Evolutionary conservation across 1,284 basidiomycete species (phyloP).

Genomic region (Rugosomyces carneus): DNA sequence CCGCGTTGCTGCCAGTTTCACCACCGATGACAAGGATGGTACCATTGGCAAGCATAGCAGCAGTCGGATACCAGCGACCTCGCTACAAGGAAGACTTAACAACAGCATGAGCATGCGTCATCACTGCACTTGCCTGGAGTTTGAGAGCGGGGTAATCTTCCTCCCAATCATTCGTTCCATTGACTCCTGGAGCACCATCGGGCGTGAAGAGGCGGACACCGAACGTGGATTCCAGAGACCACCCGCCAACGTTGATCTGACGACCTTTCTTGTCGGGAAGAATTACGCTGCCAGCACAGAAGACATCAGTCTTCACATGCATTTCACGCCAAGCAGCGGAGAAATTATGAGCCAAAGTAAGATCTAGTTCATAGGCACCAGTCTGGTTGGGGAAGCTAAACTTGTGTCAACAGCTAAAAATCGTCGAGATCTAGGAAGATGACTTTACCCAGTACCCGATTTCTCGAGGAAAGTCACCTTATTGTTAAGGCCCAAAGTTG

Average conservation of each 20-base stretch:
- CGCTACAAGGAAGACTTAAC: slow-evolving; percentile 31
- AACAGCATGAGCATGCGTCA: not conserved
- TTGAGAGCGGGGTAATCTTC: slow-evolving; percentile 45
- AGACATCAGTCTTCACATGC: slow-evolving; percentile 70
- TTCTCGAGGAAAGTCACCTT: slow-evolving; percentile 77
- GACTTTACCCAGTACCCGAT: slow-evolving; percentile 33
- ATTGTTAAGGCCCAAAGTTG: slow-evolving; percentile 70
- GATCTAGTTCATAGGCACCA: slow-evolving; percentile 71
- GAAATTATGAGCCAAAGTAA: slow-evolving; percentile 50
- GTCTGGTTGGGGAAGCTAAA: slow-evolving; percentile 55
- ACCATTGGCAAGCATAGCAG: slow-evolving; percentile 61
- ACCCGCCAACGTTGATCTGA: slow-evolving; percentile 65
- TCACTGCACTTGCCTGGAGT: slow-evolving; percentile 38
- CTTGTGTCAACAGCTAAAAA: not conserved
- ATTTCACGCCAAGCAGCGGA: slow-evolving; percentile 60
- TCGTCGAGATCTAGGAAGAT: not conserved
- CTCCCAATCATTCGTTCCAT: slow-evolving; percentile 65
- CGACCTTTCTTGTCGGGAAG: slow-evolving; percentile 67
- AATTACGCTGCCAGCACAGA: slow-evolving; percentile 67
- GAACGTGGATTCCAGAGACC: slow-evolving; percentile 53
- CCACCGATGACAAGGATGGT: slow-evolving; percentile 71
- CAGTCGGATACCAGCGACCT: slow-evolving; percentile 69
- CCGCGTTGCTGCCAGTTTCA: slow-evolving; percentile 62
- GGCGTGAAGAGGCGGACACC: slow-evolving; percentile 65
- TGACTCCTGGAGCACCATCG: slow-evolving; percentile 49